A percentile compares a stretch with the other conserved stretches of the same genome.
phyloP scores from a whole-genome alignment of 768 basidiomycete species.

The Psilocybe subaeruginosa region DNA sequence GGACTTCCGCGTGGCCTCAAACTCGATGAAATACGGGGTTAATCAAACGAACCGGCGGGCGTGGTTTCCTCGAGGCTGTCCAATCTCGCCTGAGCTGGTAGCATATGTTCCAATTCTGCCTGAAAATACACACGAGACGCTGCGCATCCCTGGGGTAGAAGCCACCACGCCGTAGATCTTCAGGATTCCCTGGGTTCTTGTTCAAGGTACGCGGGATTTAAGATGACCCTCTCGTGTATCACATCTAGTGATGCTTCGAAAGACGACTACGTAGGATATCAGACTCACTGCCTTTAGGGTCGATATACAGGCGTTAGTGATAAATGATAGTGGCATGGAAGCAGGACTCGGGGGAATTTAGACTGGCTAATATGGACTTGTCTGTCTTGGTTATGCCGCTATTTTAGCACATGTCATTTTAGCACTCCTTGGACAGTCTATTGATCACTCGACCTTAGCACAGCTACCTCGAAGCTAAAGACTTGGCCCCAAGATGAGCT shows the following conservation, averaged over 20 bases:
- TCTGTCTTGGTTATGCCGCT: neutral
- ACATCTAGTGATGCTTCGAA: neutral
- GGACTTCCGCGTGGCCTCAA: too few relatives aligned
- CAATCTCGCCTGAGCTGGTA: neutral
- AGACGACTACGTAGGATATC: neutral
- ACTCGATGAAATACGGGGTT: neutral
- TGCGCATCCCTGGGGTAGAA: too few relatives aligned
- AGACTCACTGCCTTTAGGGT: neutral
- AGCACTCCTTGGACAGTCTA: neutral
- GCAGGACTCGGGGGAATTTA: neutral
- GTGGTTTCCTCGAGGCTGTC: neutral
- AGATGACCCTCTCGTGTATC: neutral
- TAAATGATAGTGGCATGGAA: neutral
- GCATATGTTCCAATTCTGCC: neutral
- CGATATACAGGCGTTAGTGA: neutral
- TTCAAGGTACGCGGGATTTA: neutral
- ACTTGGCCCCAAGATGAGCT: too few relatives aligned
- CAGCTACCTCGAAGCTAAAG: too few relatives aligned
- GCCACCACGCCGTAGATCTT: neutral
- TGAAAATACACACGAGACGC: neutral
- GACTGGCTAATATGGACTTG: neutral
- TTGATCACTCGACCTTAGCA: too few relatives aligned
- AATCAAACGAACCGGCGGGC: neutral
- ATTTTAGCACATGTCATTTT: neutral
- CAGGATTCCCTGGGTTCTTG: neutral